A percentile compares a stretch with the other conserved stretches of the same genome.
Conservation (phyloP, 768 basidiomycete genomes). For the Podaxis carcinomalis region DNA sequence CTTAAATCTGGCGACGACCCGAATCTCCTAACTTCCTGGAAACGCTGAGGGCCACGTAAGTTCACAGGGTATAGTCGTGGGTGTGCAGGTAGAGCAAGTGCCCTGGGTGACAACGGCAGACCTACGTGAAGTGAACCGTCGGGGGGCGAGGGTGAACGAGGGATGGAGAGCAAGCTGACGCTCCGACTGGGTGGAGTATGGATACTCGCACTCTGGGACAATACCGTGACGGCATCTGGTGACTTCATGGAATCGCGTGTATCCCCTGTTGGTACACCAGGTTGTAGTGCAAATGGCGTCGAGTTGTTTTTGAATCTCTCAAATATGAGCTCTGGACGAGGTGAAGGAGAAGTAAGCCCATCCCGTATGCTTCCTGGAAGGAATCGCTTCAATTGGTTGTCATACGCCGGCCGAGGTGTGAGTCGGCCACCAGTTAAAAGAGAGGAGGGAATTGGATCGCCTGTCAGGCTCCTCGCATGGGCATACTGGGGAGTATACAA, state of each 20-base stretch:
- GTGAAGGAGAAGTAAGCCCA: not conserved
- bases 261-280: not conserved
- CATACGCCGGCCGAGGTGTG: not conserved
- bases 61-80: conserved; percentile 17
- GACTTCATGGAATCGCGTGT: not conserved
- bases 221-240: not conserved
- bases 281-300: not conserved
- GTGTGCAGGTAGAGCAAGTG: conserved; percentile 20
- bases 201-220: conserved; percentile 6
- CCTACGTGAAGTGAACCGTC: conserved; percentile 14
- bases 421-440: not conserved
- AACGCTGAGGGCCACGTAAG: conserved; percentile 5
- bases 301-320: not conserved
- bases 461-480: not conserved
- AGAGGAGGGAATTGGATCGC: not conserved
- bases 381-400: not conserved
- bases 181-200: conserved; percentile 7
- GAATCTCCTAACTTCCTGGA: conserved; percentile 10
- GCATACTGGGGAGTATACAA: not conserved
- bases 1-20: conserved; percentile 11
- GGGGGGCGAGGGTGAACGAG: conserved; percentile 22
- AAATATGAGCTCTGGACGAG: not conserved
- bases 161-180: conserved; percentile 19
- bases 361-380: not conserved
- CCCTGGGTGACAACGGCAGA: conserved; percentile 22